A percentile compares a stretch with the other conserved stretches of the same genome.
phyloP scores from a whole-genome alignment of 371 early-diverging fungal species.

The Mucor sp. region DNA sequence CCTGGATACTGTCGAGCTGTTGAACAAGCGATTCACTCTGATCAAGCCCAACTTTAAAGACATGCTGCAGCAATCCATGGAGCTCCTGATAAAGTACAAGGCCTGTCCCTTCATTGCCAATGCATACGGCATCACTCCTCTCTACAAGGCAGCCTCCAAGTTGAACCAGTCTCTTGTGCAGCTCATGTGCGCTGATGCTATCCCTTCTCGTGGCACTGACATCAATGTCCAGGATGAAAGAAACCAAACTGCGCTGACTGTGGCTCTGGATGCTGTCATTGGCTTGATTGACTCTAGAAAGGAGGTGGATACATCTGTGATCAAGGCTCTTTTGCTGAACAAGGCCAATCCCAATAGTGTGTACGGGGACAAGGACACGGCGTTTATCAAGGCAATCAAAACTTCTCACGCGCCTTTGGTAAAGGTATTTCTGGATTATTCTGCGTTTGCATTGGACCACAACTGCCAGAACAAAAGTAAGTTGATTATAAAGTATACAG shows the following conservation, averaged over 20 bases:
- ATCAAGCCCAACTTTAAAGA: slow-evolving; percentile 29
- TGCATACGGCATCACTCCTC: slow-evolving; percentile 23
- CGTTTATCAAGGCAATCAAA: slow-evolving; percentile 33
- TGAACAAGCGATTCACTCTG: slow-evolving; percentile 27
- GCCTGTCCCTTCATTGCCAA: slow-evolving; percentile 41
- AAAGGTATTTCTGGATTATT: slow-evolving; percentile 4
- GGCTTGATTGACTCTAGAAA: not conserved
- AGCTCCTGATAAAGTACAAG: slow-evolving; percentile 25
- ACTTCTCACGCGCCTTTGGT: slow-evolving; percentile 13
- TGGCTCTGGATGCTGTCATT: slow-evolving; percentile 25
- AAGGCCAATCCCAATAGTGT: slow-evolving; percentile 30
- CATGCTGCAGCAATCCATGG: slow-evolving; percentile 19
- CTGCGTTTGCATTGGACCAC: slow-evolving; percentile 21
- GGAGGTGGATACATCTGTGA: not conserved
- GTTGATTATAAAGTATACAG: not conserved
- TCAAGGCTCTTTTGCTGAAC: slow-evolving; percentile 12
- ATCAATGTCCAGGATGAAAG: slow-evolving; percentile 26
- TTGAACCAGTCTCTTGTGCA: slow-evolving; percentile 10
- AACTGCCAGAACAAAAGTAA: slow-evolving; percentile 32
- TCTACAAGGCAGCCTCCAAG: slow-evolving; percentile 22
- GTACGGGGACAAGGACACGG: slow-evolving; percentile 29
- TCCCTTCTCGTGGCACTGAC: not conserved
- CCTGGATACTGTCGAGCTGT: slow-evolving; percentile 14
- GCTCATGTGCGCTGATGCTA: slow-evolving; percentile 2
- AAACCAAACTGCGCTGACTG: slow-evolving; percentile 31